Percentiles rank a stretch among this genome's conserved stretches.
Evolutionary conservation across 768 basidiomycete genomes (phyloP).

Genomic region (Boletus patriciae): DNA sequence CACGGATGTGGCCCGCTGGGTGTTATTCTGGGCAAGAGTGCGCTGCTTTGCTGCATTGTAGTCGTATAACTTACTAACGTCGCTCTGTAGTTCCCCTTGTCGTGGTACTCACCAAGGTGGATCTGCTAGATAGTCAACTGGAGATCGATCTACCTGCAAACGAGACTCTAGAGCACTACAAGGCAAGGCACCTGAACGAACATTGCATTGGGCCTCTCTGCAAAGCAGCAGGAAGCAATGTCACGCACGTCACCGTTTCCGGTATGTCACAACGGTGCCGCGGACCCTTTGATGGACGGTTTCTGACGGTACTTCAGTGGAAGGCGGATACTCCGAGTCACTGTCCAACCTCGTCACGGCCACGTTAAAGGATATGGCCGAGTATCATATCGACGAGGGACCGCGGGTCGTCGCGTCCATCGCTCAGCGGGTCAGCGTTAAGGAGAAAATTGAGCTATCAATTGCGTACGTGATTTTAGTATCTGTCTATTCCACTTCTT

Average conservation of each 20-base stretch:
- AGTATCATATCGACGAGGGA: slow-evolving; percentile 8
- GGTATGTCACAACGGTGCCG: background rate
- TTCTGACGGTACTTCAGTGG: slow-evolving; percentile 1
- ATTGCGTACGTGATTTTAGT: slow-evolving; percentile 3
- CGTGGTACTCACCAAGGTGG: slow-evolving; percentile 18
- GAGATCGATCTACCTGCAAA: background rate
- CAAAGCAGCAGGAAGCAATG: background rate
- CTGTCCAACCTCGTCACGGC: slow-evolving; percentile 2
- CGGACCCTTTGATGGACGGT: background rate
- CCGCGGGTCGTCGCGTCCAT: slow-evolving; percentile 10
- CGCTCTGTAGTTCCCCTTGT: slow-evolving; percentile 8
- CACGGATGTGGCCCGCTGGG: no score
- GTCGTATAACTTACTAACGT: background rate
- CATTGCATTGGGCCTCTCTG: slow-evolving; percentile 3
- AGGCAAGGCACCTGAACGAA: background rate
- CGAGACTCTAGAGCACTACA: background rate
- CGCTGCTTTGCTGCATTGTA: background rate
- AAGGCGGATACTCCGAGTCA: slow-evolving; percentile 2
- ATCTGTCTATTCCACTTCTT: background rate
- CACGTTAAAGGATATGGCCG: slow-evolving; percentile 5
- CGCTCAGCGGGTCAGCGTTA: slow-evolving; percentile 17
- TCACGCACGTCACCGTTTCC: slow-evolving; percentile 8
- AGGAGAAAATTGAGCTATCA: slow-evolving; percentile 16
- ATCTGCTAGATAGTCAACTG: slow-evolving; percentile 6
- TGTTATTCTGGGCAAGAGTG: slow-evolving; percentile 12